Evolutionary conservation across 768 basidiomycete species (phyloP).

Genomic region (Plicaturopsis crispa): DNA sequence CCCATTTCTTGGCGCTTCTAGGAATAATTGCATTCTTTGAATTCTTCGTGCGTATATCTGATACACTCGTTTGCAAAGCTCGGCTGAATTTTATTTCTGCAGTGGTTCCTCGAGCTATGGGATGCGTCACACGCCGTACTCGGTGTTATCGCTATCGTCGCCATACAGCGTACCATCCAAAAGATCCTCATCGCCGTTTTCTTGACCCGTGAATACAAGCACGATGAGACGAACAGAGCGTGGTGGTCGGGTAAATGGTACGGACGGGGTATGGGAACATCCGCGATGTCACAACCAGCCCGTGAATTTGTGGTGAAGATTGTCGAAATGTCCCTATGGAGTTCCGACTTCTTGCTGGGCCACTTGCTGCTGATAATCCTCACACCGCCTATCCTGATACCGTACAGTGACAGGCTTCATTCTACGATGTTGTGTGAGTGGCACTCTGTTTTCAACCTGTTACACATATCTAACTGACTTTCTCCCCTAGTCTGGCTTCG

Average conservation of each 20-base stretch:
- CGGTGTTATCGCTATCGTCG: slow-evolving; percentile 82
- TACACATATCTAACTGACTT: slow-evolving; percentile 2
- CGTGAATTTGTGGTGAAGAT: slow-evolving; percentile 98
- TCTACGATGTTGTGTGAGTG: slow-evolving; percentile 87
- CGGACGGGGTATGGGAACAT: slow-evolving; percentile 84
- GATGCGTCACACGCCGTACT: slow-evolving; percentile 94
- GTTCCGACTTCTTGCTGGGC: slow-evolving; percentile 85
- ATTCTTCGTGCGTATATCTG: slow-evolving; percentile 89
- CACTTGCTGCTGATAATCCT: slow-evolving; percentile 84
- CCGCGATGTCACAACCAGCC: slow-evolving; percentile 90
- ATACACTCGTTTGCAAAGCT: too few relatives aligned
- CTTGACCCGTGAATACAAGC: slow-evolving; percentile 95
- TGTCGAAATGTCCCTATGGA: slow-evolving; percentile 96
- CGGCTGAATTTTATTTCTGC: too few relatives aligned
- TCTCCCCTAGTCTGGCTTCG: slow-evolving; percentile 77
- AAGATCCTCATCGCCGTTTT: slow-evolving; percentile 93
- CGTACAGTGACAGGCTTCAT: slow-evolving; percentile 83
- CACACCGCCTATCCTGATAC: slow-evolving; percentile 78
- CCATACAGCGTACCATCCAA: slow-evolving; percentile 87
- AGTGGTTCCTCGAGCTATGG: slow-evolving; percentile 98
- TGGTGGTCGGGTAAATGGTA: slow-evolving; percentile 99
- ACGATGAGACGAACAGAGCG: slow-evolving; percentile 95
- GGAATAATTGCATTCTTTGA: slow-evolving; percentile 90
- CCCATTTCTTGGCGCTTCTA: slow-evolving; percentile 75
- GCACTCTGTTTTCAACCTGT: slow-evolving; percentile 1